Percentiles rank a stretch among this genome's conserved stretches.
phyloP scores from a whole-genome alignment of 768 basidiomycete species.

The Suillus placidus region DNA sequence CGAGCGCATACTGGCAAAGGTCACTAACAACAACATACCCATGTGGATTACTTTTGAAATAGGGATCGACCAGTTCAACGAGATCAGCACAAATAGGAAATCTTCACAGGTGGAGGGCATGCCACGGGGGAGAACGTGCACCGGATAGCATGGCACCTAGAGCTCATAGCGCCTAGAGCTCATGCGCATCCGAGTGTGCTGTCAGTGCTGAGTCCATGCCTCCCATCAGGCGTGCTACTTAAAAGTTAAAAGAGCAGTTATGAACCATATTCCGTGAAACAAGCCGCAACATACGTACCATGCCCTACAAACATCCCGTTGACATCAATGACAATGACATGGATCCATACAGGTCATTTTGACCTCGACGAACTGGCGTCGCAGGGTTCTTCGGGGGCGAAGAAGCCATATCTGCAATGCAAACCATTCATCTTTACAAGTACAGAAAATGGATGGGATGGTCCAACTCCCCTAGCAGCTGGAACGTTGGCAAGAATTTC shows the following conservation, averaged over 20 bases:
- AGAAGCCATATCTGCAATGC: conserved; percentile 34
- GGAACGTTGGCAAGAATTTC: conserved; percentile 31
- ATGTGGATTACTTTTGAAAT: background rate
- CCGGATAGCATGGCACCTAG: background rate
- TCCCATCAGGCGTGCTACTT: no score
- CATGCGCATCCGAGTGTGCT: background rate
- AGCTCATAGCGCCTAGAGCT: background rate
- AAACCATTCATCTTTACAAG: conserved; percentile 31
- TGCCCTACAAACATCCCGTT: conserved; percentile 19
- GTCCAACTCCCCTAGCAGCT: conserved; percentile 39
- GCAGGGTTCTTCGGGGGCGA: conserved; percentile 40
- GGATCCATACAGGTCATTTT: conserved; percentile 20
- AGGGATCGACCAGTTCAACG: background rate
- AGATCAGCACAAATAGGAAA: background rate
- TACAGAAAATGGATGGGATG: conserved; percentile 36
- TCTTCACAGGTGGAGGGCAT: background rate
- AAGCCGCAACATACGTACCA: background rate
- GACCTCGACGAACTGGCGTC: conserved; percentile 31
- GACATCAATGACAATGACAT: no score
- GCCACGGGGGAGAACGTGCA: background rate
- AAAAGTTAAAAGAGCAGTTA: background rate
- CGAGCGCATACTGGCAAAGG: background rate
- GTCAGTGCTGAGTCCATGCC: background rate
- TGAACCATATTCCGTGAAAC: background rate
- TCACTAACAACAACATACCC: background rate